These are phyloP conservation scores for Thozetella sp. DNA, from an alignment of 495 filamentous ascomycete genomes.

Conservation along the genomic window DNA sequence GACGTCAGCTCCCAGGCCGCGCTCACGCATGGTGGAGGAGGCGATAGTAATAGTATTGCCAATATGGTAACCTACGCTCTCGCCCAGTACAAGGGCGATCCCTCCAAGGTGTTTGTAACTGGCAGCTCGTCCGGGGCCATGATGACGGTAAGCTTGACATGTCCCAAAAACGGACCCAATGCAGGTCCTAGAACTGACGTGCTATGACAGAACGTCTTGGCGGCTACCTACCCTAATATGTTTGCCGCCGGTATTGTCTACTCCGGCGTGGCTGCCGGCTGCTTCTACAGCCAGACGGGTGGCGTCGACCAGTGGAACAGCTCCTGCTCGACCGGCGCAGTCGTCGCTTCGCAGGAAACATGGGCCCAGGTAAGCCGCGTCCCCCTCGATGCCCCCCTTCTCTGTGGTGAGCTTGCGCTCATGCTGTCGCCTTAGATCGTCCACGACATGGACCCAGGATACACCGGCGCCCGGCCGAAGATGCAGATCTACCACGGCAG, in stretches of 20 bases:
- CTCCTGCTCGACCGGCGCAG: constrained; percentile 30
- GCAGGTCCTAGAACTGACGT: neutral
- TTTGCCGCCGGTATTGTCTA: constrained; percentile 40
- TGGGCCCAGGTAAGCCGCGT: constrained; percentile 28
- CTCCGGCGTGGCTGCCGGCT: constrained; percentile 36
- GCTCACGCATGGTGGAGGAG: constrained; percentile 58
- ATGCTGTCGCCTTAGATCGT: constrained; percentile 26
- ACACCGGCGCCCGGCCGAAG: constrained; percentile 40
- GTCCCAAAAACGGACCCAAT: neutral
- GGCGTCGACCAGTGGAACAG: constrained; percentile 34
- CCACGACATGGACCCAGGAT: constrained; percentile 40
- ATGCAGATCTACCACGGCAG: constrained; percentile 56
- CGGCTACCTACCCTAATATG: constrained; percentile 38
- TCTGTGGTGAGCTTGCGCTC: neutral
- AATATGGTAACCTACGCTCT: constrained; percentile 62
- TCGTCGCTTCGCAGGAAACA: constrained; percentile 28
- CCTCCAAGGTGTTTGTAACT: constrained; percentile 49
- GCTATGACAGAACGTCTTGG: constrained; percentile 26
- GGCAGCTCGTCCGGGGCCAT: constrained; percentile 55
- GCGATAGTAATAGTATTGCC: constrained; percentile 59
- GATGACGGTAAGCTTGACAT: constrained; percentile 40
- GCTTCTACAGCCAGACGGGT: constrained; percentile 32
- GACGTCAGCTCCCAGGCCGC: constrained; percentile 57
- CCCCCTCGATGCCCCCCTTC: neutral
- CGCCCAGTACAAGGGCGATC: constrained; percentile 47